phyloP scores from a whole-genome alignment of 2,329 filamentous ascomycete genomes.

The Hypomyces rosellus region DNA sequence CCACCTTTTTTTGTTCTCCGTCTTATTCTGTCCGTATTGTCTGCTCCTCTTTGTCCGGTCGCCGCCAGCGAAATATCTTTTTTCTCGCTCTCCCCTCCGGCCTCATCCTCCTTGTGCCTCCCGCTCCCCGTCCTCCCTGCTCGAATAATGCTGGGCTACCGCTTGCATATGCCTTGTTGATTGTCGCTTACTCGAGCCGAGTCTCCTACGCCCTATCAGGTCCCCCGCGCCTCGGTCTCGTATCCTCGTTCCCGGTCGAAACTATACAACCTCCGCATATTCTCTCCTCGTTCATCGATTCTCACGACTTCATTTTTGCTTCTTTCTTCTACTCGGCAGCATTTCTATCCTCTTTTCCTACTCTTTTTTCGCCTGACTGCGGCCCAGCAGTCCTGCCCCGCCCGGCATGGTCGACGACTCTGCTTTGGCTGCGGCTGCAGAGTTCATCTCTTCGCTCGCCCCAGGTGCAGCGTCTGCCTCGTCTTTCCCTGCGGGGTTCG shows the following conservation, averaged over 20 bases:
- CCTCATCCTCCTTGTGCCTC: background rate
- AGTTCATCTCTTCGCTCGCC: slow-evolving; percentile 49
- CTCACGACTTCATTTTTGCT: background rate
- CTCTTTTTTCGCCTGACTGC: slow-evolving; percentile 20
- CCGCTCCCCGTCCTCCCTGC: background rate
- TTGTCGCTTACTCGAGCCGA: slow-evolving; percentile 12
- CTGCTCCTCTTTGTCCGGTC: background rate
- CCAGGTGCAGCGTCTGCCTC: slow-evolving; percentile 34
- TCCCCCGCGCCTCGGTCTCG: slow-evolving; percentile 10
- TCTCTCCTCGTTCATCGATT: background rate
- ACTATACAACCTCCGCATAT: slow-evolving; percentile 1
- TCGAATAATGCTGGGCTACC: slow-evolving; percentile 8
- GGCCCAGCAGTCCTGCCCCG: slow-evolving; percentile 20
- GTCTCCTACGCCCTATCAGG: slow-evolving; percentile 2
- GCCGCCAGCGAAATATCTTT: background rate
- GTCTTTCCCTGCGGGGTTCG: slow-evolving; percentile 35
- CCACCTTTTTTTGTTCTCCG: background rate
- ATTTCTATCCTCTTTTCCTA: background rate
- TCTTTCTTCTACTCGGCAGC: background rate
- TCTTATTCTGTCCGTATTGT: background rate
- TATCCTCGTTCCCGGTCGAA: slow-evolving; percentile 3
- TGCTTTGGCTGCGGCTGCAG: slow-evolving; percentile 47
- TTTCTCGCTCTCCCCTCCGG: background rate
- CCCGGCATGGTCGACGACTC: slow-evolving; percentile 47
- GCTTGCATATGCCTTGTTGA: slow-evolving; percentile 8